Evolutionary conservation across 2,329 filamentous ascomycete species (phyloP), one percentile per base, ranked within the genome.

Genomic region (Botrytis tulipae): DNA sequence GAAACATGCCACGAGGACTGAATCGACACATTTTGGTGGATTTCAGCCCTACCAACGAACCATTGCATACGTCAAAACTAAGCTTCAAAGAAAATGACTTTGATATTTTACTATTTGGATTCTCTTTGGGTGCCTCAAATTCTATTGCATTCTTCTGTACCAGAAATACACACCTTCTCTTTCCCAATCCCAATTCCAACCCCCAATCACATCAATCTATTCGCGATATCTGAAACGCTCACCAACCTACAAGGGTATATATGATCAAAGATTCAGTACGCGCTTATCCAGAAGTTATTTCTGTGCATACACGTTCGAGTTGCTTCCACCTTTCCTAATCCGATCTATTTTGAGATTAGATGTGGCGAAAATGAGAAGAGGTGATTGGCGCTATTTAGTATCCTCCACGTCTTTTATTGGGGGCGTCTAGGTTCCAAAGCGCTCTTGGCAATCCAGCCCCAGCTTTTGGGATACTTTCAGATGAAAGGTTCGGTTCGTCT

Each of bases 271-370:
- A 20, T 29, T 42, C 32, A 16, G 16, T 68, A 54, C 66, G 66
- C 66, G 66, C 66, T 68, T 68, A 68, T 32, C 32, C 32, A 16
- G 7, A 61, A 59, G 61, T 44, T 72, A 72, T 72, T 67, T 72
- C 16, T 67, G 46, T 72, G 35, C 46, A 44, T 54, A 14, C 32
- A 40, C 46, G 60, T 70, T 48, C 62, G 63, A 72, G 71, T 65
- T 16, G 29, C 48, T 70, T 54, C 59, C 61, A 42, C 57, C 35
- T 48, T 69, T 66, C 54, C 42, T n/a, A 42, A 46, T 51, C 29
- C 18, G 29, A 59, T 73, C 74, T 75, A 74, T 75, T 75, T 75
- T 65, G 74, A 72, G 72, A 71, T 62, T 54, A 44, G 48, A 71
- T 62, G 72, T 67, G 70, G 61, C 37, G 66, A 20, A 54, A 66